phyloP scores from a whole-genome alignment of 148 eudicot genomes.

The Chenopodium album region DNA sequence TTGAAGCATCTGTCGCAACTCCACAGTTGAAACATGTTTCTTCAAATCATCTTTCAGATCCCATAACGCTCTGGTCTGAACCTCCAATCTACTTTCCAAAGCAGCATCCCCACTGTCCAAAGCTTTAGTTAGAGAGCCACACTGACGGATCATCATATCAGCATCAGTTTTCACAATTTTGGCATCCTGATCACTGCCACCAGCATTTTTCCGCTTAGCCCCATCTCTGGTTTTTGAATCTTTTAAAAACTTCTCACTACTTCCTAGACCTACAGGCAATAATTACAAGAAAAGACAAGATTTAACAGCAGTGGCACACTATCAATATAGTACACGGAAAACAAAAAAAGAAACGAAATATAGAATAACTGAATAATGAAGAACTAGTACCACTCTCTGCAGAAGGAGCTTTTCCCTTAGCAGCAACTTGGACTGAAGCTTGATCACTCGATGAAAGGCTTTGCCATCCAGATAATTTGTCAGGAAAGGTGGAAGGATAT shows the following conservation, averaged over 20 bases:
- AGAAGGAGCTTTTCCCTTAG: conserved; percentile 55
- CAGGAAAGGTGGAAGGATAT: conserved; percentile 51
- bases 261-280: conserved; percentile 36
- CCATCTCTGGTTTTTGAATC: conserved; percentile 40
- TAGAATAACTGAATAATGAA: not conserved
- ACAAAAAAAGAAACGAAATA: not conserved
- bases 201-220: conserved; percentile 60
- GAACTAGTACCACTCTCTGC: conserved; percentile 33
- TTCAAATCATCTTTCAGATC: conserved; percentile 80
- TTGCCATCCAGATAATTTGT: conserved; percentile 75
- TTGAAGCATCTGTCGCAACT: conserved; percentile 86
- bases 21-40: conserved; percentile 64
- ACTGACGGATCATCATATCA: conserved; percentile 34
- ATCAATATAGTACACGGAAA: not conserved
- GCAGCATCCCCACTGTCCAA: conserved; percentile 29
- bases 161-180: conserved; percentile 56
- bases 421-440: conserved; percentile 41
- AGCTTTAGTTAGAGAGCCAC: conserved; percentile 29
- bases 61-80: conserved; percentile 81
- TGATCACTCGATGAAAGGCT: conserved; percentile 65
- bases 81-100: conserved; percentile 64
- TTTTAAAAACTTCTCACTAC: conserved; percentile 30
- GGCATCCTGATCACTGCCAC: conserved; percentile 40
- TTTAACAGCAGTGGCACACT: not conserved
- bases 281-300: not conserved